A percentile compares a stretch with the other conserved stretches of the same genome.
Conservation (phyloP, 495 filamentous ascomycete species). For the Lindgomyces ingoldianus region DNA sequence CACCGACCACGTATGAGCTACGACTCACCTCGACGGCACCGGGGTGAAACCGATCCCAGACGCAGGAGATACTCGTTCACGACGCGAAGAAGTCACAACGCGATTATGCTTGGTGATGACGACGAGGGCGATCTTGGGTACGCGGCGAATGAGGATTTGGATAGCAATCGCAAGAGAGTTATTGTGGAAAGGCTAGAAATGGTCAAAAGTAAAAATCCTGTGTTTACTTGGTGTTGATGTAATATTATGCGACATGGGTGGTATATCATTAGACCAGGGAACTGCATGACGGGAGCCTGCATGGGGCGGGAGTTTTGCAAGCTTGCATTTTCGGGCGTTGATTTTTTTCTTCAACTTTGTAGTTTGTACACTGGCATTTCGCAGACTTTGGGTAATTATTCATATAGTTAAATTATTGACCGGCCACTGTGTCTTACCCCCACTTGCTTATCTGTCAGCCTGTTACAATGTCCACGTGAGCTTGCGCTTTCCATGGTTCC, state of each 20-base stretch:
- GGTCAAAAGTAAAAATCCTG: slow-evolving; percentile 90
- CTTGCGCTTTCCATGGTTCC: neutral
- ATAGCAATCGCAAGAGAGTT: slow-evolving; percentile 83
- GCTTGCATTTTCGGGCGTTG: slow-evolving; percentile 9
- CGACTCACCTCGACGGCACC: slow-evolving; percentile 43
- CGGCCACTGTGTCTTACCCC: neutral
- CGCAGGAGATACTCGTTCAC: slow-evolving; percentile 40
- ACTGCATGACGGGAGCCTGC: neutral
- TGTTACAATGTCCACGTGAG: neutral
- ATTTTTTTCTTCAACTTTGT: neutral
- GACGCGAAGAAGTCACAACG: slow-evolving; percentile 17
- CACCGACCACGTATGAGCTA: slow-evolving; percentile 42
- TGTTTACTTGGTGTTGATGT: slow-evolving; percentile 95
- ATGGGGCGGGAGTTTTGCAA: slow-evolving; percentile 23
- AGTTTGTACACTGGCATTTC: neutral
- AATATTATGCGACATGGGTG: neutral
- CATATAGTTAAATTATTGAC: neutral
- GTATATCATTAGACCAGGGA: neutral
- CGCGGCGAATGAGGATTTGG: slow-evolving; percentile 89
- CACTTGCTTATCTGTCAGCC: neutral
- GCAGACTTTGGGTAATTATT: neutral
- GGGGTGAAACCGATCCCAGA: slow-evolving; percentile 14
- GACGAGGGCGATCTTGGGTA: slow-evolving; percentile 93
- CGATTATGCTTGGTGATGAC: slow-evolving; percentile 58
- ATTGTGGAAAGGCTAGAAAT: slow-evolving; percentile 95